Evolutionary conservation across 768 basidiomycete genomes (phyloP), one percentile per base, ranked within the genome.

Genomic region (Russula dissimulans): DNA sequence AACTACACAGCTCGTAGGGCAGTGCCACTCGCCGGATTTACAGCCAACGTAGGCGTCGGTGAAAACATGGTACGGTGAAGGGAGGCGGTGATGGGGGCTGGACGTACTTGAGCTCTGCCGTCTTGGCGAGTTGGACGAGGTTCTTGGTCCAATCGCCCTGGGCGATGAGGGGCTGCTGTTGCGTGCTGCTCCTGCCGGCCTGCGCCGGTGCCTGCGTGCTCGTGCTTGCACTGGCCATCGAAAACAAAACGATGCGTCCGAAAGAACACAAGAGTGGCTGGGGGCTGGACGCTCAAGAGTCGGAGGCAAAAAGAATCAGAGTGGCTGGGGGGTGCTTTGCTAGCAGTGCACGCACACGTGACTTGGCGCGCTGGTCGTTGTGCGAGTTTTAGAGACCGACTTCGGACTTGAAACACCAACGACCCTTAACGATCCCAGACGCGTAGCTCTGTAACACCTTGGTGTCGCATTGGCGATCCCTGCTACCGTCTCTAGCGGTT

Each of bases 101-200:
- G 6, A 80, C 87, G 66, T 71, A 92, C 90, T 92, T 92, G 68
- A 92, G 79, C 70, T 92, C 90, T 9, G 90, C 90, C 1, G 87
- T 89, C 75, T 89, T 91, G 6, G 90, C 90, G 11, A 92, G 79
- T 54, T 91, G 87, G 36, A 92, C 86, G 45, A 92, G 79, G 71
- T 90, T 87, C 66, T 86, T 87, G 31, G 88, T 90, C 90, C 90
- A 92, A 71, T 91, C 89, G 9, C 89, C 90, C 18, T 82, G 85
- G 4, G 90, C 88, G 51, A 92, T 78, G 53, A 90, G 57, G 12
- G 62, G 62, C 12, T 55, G 61, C 9, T 44, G 62, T 9, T 55
- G 61, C 9, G 50, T 38, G 42, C 32, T 51, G 42, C 32, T 46
- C 45, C 47, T 60, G n/a, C 56, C 58, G 52, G 61, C 56, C 61